Evolutionary conservation across 2,329 filamentous ascomycete genomes (phyloP), one percentile per base, ranked within the genome.

Genomic region (Colletotrichum viniferum): DNA sequence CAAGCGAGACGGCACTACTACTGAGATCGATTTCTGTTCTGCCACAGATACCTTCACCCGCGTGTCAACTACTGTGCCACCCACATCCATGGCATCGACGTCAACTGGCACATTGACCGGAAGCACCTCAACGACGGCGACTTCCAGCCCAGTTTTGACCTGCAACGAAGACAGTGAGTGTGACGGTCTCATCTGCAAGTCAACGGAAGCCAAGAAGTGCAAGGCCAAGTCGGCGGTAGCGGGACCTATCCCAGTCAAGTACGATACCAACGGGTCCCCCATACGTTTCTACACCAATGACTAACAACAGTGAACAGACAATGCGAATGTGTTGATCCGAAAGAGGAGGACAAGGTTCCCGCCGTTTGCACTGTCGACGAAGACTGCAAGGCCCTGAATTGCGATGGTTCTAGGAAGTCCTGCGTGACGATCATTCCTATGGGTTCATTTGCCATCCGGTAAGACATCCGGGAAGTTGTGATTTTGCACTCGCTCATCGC

Each of bases 381-480:
- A 30, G 62, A 65, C 24, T 65, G 62, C 10, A 24, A 65, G 24
- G 26, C 18, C 7, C 9, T 65, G 1, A 0, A 1, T 10, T 65
- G 38, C 18, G 26, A 65, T 26, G 36, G 0, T 2, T 32, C 26
- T 0, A 32, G 52, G 18, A 65, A 65, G 62, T 65, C 62, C 14
- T 65, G 62, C 7, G 34, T 43, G 3, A 43, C 7, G 3, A 36
- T 10, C 0, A 26, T 62, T 4, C 6, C 28, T 7, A 36, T 36
- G 58, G 58, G 0, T 24, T 5, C 32, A 14, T 34, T 34, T 3
- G 7, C 30, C 8, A 62, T 62, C 18, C 58, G 30, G 58, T 62
- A 62, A 62, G 30, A 61, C 2, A 58, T 6, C 0, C 55, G 1
- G 24, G 0, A 28, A 58, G 7, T 2, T 10, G 0, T 4, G 13